Evolutionary conservation across 2,329 filamentous ascomycete genomes (phyloP).

Genomic region (Verticillium albo-atrum): DNA sequence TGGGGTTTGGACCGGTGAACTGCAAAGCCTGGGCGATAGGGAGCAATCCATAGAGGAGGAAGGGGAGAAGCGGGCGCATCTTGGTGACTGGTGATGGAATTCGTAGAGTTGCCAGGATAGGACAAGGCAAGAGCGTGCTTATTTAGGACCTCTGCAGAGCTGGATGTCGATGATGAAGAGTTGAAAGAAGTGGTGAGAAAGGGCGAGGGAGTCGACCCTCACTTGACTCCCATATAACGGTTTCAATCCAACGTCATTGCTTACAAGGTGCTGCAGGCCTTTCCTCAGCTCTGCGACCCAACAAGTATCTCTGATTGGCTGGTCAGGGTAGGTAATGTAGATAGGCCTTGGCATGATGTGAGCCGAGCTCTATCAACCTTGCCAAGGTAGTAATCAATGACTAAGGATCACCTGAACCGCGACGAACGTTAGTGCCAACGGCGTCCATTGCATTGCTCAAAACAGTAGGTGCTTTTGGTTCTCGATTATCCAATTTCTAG

Average conservation of each 20-base stretch:
- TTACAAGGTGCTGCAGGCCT: neutral
- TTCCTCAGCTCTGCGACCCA: neutral
- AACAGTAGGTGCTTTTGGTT: neutral
- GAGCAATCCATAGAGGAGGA: neutral
- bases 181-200: too few relatives aligned
- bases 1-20: neutral
- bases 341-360: neutral
- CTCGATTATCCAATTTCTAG: too few relatives aligned
- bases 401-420: neutral
- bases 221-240: neutral
- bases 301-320: neutral
- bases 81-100: neutral
- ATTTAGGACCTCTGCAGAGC: neutral
- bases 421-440: neutral
- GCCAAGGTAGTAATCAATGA: neutral
- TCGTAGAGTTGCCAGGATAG: neutral
- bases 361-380: neutral
- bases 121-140: too few relatives aligned
- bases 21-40: neutral
- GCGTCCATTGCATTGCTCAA: neutral
- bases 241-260: neutral
- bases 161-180: neutral
- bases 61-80: neutral
- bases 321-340: neutral
- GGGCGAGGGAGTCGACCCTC: too few relatives aligned